Evolutionary conservation across 1,284 basidiomycete genomes (phyloP), one percentile per base, ranked within the genome.

Genomic region (Vanrija sp.): DNA sequence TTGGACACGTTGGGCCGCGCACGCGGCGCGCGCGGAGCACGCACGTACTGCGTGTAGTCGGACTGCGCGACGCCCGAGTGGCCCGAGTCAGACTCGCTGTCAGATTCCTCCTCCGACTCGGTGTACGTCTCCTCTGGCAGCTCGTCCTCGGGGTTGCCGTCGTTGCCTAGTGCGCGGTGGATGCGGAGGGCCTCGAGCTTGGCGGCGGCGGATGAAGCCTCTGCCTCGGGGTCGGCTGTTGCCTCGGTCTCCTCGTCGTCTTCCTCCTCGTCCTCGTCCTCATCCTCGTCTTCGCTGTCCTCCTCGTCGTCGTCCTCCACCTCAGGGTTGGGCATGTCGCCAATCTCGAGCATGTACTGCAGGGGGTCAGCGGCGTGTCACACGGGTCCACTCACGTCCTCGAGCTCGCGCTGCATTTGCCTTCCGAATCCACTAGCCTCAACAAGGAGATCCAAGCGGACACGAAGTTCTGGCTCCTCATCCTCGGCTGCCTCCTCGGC

Each of bases 391-490:
- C 82, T 68, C 62, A 93, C 91, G 80, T 91, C 85, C 77, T 93
- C 89, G 50, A 97, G 78, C 47, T 84, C 79, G 65, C 85, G 83
- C 80, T 89, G 85, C 71, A 95, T 86, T 65, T 86, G 86, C 64
- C 86, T 83, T 57, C 85, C 85, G 74, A 94, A 96, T 9, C 93
- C 93, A 78, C 90, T 94, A 1, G 94, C 93, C 57, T 88, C 86
- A 10, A 96, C 93, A 58, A 89, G 82, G 25, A 95, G 86, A 78
- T 97, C 94, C 48, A 97, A 79, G 54, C 83, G 81, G 71, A 92
- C 88, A 14, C 60, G 52, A 2, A 52, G 64, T 64, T n/a, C 39
- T 51, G 14, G 44, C 18, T 34, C n/a, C 46, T 26, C 42, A 19
- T 25, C 34, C 34, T 34, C 34, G 12, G 34, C 34, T 15, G 34